phyloP scores from a whole-genome alignment of 176 grass and related monocot species.

The Luzula sylvatica region DNA sequence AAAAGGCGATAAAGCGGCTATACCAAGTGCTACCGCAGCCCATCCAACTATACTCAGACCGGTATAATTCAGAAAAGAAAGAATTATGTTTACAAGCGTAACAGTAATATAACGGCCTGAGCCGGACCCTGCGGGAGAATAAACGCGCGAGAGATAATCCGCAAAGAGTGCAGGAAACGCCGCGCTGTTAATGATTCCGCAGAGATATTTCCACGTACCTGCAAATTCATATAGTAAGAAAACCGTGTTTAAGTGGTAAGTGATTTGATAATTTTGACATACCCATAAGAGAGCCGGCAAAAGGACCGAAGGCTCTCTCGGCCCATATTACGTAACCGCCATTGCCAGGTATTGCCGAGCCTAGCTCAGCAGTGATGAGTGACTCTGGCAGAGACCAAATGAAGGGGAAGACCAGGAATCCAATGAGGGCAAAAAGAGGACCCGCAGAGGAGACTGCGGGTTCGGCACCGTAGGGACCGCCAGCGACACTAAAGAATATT shows the following conservation, averaged over 20 bases:
- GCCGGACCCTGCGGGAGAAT: conserved; percentile 4
- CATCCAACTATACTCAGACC: conserved; percentile 34
- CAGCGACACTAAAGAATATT: conserved; percentile 40
- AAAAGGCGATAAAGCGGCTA: conserved; percentile 30
- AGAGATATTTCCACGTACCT: conserved; percentile 44
- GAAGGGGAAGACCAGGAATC: conserved; percentile 34
- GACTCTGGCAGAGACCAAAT: conserved; percentile 35
- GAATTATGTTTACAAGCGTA: conserved; percentile 12
- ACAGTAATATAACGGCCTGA: conserved; percentile 7
- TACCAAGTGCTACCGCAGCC: conserved; percentile 27
- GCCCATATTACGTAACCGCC: conserved; percentile 41
- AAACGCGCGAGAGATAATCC: conserved; percentile 25
- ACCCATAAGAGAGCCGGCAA: conserved; percentile 28
- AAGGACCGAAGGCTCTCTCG: conserved; percentile 30
- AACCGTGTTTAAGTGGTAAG: too few species aligned
- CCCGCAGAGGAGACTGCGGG: conserved; percentile 22
- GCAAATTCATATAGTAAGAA: too few species aligned
- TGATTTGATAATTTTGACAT: too few species aligned
- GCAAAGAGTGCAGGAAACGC: conserved; percentile 25
- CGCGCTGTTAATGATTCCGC: conserved; percentile 38
- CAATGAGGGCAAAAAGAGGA: conserved; percentile 25
- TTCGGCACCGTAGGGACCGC: conserved; percentile 34
- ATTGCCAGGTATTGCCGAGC: conserved; percentile 27
- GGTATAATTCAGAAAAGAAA: conserved; percentile 31
- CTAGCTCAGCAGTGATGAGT: conserved; percentile 37